Evolutionary conservation across 768 basidiomycete species (phyloP).

Genomic region (Amanita subjunquillea): DNA sequence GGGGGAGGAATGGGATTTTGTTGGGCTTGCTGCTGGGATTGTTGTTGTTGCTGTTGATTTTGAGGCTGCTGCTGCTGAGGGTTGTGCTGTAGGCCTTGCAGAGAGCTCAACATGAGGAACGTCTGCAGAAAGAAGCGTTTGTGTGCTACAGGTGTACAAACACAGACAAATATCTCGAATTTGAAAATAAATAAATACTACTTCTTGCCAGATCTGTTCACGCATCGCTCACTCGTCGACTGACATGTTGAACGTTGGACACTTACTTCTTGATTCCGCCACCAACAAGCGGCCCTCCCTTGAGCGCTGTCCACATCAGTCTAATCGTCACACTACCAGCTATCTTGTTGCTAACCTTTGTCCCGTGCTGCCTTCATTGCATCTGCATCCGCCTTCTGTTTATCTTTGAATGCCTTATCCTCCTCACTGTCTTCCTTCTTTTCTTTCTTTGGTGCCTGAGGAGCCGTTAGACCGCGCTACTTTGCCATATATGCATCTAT

Average conservation of each 20-base stretch:
- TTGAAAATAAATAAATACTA: conserved; percentile 19
- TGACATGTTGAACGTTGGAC: background rate
- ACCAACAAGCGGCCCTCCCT: conserved; percentile 60
- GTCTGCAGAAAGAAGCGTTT: conserved; percentile 8
- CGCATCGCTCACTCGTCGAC: background rate
- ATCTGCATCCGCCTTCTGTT: conserved; percentile 65
- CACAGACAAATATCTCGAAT: conserved; percentile 24
- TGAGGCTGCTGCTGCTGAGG: conserved; percentile 52
- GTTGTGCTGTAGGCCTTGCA: conserved; percentile 52
- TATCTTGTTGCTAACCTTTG: conserved; percentile 38
- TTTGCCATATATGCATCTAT: background rate
- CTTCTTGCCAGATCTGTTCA: conserved; percentile 61
- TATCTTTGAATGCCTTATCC: conserved; percentile 63
- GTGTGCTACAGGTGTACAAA: conserved; percentile 19
- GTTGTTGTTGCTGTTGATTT: conserved; percentile 48
- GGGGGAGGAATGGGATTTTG: conserved; percentile 57
- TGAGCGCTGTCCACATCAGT: conserved; percentile 30
- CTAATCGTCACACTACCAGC: conserved; percentile 2
- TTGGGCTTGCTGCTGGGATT: conserved; percentile 43
- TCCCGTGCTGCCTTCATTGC: conserved; percentile 65
- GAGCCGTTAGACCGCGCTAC: background rate
- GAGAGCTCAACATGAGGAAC: conserved; percentile 60
- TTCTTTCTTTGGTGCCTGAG: conserved; percentile 75
- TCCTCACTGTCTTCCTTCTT: conserved; percentile 66
- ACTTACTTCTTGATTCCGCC: conserved; percentile 84